Evolutionary conservation across 768 basidiomycete genomes (phyloP).

Genomic region (Amylocystis lapponica): DNA sequence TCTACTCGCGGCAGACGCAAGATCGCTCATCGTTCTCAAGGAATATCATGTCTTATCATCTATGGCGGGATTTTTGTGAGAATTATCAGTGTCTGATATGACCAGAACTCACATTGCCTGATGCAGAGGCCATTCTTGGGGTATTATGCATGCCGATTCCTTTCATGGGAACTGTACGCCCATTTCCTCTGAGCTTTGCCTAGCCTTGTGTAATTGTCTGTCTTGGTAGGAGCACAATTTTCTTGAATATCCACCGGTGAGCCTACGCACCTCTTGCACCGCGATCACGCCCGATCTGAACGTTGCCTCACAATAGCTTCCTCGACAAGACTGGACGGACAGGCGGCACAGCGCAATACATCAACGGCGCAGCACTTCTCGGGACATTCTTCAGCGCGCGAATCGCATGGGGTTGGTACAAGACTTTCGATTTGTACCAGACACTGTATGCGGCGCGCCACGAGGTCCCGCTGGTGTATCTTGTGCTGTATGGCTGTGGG

Average conservation of each 20-base stretch:
- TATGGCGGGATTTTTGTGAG: conserved; percentile 70
- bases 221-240: conserved; percentile 63
- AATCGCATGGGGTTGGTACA: conserved; percentile 61
- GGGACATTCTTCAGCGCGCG: conserved; percentile 64
- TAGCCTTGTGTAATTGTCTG: conserved; percentile 5
- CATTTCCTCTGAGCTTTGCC: background rate
- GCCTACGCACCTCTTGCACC: conserved; percentile 9
- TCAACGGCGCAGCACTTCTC: conserved; percentile 69
- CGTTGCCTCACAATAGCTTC: conserved; percentile 39
- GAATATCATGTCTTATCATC: conserved; percentile 56
- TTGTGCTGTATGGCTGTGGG: conserved; percentile 46
- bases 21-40: conserved; percentile 24
- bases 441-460: conserved; percentile 52
- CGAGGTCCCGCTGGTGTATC: conserved; percentile 38
- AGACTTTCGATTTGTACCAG: conserved; percentile 41
- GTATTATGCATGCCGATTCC: conserved; percentile 72
- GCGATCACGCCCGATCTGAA: background rate
- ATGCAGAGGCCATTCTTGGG: conserved; percentile 59
- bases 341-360: conserved; percentile 57
- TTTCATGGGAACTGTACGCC: conserved; percentile 76
- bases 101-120: no score
- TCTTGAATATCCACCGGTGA: conserved; percentile 85
- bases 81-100: no score
- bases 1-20: conserved; percentile 3
- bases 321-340: conserved; percentile 73